Evolutionary conservation across 192 early-diverging fungal species (phyloP).

Genomic region (Backusella luteola): DNA sequence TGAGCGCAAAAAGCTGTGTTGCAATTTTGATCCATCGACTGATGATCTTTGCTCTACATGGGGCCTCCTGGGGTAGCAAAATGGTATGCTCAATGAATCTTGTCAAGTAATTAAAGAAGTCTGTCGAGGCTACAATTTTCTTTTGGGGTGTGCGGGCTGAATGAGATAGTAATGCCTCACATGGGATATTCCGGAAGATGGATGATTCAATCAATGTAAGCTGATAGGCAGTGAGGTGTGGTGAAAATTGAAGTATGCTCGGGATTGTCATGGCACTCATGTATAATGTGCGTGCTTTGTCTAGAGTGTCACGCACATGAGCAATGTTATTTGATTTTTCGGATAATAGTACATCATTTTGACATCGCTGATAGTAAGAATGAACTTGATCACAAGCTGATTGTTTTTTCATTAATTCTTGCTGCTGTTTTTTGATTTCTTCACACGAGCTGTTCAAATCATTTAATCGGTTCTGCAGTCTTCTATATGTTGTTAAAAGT

Average conservation of each 20-base stretch:
- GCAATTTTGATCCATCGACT: conserved; percentile 72
- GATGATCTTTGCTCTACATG: conserved; percentile 55
- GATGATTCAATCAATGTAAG: conserved; percentile 68
- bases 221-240: conserved; percentile 66
- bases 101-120: conserved; percentile 81
- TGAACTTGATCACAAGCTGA: background rate
- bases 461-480: conserved; percentile 44
- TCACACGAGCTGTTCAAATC: conserved; percentile 28
- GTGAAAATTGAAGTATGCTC: conserved; percentile 54
- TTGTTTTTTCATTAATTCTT: background rate
- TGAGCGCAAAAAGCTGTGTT: conserved; percentile 50
- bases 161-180: conserved; percentile 57
- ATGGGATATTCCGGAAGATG: conserved; percentile 63
- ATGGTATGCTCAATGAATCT: conserved; percentile 72
- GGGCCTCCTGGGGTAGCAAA: conserved; percentile 54
- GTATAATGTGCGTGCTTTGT: conserved; percentile 48
- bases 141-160: conserved; percentile 58
- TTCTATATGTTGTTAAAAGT: conserved; percentile 45
- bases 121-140: conserved; percentile 61
- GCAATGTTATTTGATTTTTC: conserved; percentile 17
- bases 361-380: background rate
- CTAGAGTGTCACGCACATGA: conserved; percentile 40
- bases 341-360: background rate
- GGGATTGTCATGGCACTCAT: conserved; percentile 52
- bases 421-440: conserved; percentile 24